Base-by-base conservation (phyloP, 2,329 filamentous ascomycete genomes). In the Shiraia bambusicola region DNA sequence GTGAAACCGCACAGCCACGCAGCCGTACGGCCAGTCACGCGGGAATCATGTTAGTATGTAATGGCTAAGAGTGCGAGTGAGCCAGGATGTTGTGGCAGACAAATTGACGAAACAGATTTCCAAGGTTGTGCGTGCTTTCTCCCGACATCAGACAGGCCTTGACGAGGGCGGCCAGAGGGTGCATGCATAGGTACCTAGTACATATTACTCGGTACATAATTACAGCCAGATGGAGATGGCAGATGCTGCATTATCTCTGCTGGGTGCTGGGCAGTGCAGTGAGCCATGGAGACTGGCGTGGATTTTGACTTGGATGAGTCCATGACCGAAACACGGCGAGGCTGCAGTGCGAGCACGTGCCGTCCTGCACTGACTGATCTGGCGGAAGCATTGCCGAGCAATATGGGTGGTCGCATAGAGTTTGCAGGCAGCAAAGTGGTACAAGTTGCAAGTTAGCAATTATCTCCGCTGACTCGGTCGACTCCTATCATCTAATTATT, bases 281-380 rank as follows among this genome's bases (percentile, higher is more conserved):
- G 27, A 35, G 27, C 33, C 10, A 14, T 17, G 29, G 27, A 27
- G 34, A 5, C 17, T 28, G 33, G 25, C 17, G 40, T 32, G 44
- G 44, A 22, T 22, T 22, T 22, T 40, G 37, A 45, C 46, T 37
- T 52, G n/a, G n/a, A n/a, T 37, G 49, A 48, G 48, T n/a, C n/a
- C n/a, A n/a, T n/a, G 47, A 53, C 45, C 38, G 51, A 53, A 55
- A 58, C 55, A 40, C 47, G 42, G 45, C 45, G 50, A 58, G 49
- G 61, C 61, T 61, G 49, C 39, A 22, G 19, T 22, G 19, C 49
- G 52, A 54, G 57, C 56, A 48, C 47, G 49, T 47, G 45, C 42
- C 47, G 52, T 58, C 55, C 45, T 47, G 64, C 65, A 67, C 64
- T 54, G 65, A 65, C 64, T 50, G 62, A 66, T 67, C 59, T 63